A percentile compares a stretch with the other conserved stretches of the same genome.
Conservation (phyloP, 2,329 filamentous ascomycete genomes). For the Chrysoporthe austroafricana region DNA sequence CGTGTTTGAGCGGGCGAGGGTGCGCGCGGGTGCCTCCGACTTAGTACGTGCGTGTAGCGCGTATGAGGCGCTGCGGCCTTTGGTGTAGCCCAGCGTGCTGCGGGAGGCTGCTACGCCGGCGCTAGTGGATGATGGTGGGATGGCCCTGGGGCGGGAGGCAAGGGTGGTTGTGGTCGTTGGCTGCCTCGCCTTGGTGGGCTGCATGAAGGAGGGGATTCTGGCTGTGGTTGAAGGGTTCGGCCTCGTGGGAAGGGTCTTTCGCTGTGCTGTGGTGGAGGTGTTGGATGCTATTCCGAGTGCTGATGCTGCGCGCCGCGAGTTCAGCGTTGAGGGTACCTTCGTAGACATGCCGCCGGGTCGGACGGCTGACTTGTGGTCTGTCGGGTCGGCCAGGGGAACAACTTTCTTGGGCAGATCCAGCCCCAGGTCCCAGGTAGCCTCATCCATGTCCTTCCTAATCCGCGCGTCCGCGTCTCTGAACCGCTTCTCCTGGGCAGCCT, state of each 20-base stretch:
- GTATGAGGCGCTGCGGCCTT: conserved; percentile 65
- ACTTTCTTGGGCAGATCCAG: conserved; percentile 52
- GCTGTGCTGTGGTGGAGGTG: conserved; percentile 34
- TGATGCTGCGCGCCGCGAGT: conserved; percentile 58
- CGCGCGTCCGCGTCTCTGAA: conserved; percentile 65
- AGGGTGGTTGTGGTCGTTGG: conserved; percentile 45
- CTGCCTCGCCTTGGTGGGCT: conserved; percentile 31
- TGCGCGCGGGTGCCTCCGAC: conserved; percentile 28
- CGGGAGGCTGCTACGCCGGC: conserved; percentile 69
- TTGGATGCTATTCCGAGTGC: conserved; percentile 49
- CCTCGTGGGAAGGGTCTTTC: conserved; percentile 27
- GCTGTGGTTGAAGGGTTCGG: conserved; percentile 28
- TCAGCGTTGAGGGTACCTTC: conserved; percentile 52
- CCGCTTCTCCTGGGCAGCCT: conserved; percentile 54
- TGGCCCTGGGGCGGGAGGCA: conserved; percentile 37
- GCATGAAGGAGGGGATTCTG: conserved; percentile 27
- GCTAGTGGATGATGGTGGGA: conserved; percentile 57
- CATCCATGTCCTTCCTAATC: conserved; percentile 68
- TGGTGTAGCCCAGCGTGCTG: conserved; percentile 84
- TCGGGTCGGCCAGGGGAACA: conserved; percentile 34
- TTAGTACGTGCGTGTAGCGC: conserved; percentile 42
- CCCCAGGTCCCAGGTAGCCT: conserved; percentile 32
- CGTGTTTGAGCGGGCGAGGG: conserved; percentile 40
- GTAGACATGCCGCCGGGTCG: conserved; percentile 11
- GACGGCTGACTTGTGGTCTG: conserved; percentile 26